A percentile compares a stretch with the other conserved stretches of the same genome.
Evolutionary conservation across 352 stramenopile genomes (phyloP).

Genomic region (Phytophthora palmivora): DNA sequence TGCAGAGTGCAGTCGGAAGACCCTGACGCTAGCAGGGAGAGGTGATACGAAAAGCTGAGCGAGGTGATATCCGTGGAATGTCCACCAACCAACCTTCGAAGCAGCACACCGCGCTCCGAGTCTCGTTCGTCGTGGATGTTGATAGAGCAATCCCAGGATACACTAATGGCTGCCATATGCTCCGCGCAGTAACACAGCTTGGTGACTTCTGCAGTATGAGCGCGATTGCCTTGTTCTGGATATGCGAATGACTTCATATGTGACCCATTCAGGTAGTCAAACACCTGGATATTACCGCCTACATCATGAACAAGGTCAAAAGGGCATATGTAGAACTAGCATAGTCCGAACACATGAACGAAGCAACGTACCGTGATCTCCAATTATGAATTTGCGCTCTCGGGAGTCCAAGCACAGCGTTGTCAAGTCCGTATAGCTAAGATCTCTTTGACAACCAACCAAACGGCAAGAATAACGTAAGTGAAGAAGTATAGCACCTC

Average conservation of each 20-base stretch:
- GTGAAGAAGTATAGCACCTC: not conserved
- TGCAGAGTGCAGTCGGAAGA: conserved; percentile 75
- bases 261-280: conserved; percentile 88
- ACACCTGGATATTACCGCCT: conserved; percentile 80
- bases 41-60: conserved; percentile 71
- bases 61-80: conserved; percentile 82
- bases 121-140: conserved; percentile 87
- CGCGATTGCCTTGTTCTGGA: conserved; percentile 62
- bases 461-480: no score
- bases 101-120: conserved; percentile 72
- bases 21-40: conserved; percentile 83
- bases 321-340: conserved; percentile 13
- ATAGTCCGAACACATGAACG: not conserved
- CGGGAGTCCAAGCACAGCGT: conserved; percentile 82
- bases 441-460: conserved; percentile 30
- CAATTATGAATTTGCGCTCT: conserved; percentile 89
- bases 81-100: conserved; percentile 70
- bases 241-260: conserved; percentile 91
- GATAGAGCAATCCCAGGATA: conserved; percentile 84
- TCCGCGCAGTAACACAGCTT: conserved; percentile 85
- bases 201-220: conserved; percentile 78
- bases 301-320: no score
- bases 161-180: conserved; percentile 85
- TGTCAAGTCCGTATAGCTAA: conserved; percentile 80
- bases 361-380: conserved; percentile 64